Evolutionary conservation across 345 rosid species (phyloP), one percentile per base, ranked within the genome.

Genomic region (Salix koriyanagi): DNA sequence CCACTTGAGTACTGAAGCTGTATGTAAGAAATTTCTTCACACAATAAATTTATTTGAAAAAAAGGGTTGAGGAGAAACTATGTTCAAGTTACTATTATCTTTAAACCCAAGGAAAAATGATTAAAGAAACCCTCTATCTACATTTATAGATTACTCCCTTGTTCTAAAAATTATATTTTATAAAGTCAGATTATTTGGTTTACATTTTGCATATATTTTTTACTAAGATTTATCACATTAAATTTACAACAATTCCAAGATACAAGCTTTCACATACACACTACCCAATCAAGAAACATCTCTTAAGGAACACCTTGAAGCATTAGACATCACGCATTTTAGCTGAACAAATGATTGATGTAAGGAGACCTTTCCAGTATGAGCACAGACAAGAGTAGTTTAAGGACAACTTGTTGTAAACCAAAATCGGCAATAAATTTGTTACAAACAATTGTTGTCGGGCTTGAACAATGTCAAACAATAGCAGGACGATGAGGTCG

Each of bases 1-100:
- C 84, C 28, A 34, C 81, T 85, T 34, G 89, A 71, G 84, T 81
- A 82, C 80, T 66, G 66, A 80, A 76, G 86, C 97, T 90, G 90
- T 81, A 84, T 71, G 50, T 67, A 50, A 70, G 75, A 74, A 74
- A 73, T 80, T 60, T 71, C 58, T 70, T 74, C 75, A 67, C 19
- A 60, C 69, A 36, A 83, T 36, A 66, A 52, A 50, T 66, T 21
- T 67, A 71, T 70, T 67, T 58, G 19, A 62, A 50, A 54, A 61
- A 70, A 80, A 64, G 65, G n/a, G 5, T 1, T 15, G 16, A 56
- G 50, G 50, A 26, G 34, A 41, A 61, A 12, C 54, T 41, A 26
- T 2, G 48, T 10, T 65, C 21, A 34, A 34, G 37, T 34, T 5
- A 1, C 12, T 30, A 15, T 4, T 23, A 3, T 13, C 16, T 11